These are phyloP conservation scores for Tuber magnatum DNA, from an alignment of 495 filamentous ascomycete genomes.

Conservation along the genomic window DNA sequence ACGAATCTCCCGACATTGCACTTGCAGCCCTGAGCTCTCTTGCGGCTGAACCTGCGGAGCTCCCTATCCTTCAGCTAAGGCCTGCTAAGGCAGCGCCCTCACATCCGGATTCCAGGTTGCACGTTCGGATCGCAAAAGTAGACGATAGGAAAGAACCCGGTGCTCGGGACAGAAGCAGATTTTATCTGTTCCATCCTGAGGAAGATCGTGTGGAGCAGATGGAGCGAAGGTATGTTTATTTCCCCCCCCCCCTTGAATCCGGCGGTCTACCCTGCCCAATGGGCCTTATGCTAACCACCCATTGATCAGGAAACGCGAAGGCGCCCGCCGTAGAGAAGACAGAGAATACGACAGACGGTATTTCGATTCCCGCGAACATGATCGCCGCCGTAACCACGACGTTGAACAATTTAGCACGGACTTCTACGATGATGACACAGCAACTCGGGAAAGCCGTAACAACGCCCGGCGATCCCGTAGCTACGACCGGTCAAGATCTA, in stretches of 20 bases:
- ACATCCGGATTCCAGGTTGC: slow-evolving; percentile 62
- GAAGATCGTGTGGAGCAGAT: slow-evolving; percentile 73
- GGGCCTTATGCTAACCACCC: slow-evolving; percentile 7
- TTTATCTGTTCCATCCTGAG: slow-evolving; percentile 84
- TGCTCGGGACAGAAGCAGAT: slow-evolving; percentile 72
- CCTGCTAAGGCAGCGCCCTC: slow-evolving; percentile 57
- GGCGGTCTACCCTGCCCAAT: background rate
- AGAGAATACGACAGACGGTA: slow-evolving; percentile 32
- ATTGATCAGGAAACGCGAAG: slow-evolving; percentile 27
- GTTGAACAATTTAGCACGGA: slow-evolving; percentile 18
- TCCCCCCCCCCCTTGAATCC: background rate
- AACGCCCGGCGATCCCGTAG: slow-evolving; percentile 15
- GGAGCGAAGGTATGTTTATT: slow-evolving; percentile 36
- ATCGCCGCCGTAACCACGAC: slow-evolving; percentile 29
- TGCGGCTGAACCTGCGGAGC: slow-evolving; percentile 44
- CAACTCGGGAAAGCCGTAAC: slow-evolving; percentile 8
- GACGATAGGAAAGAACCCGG: slow-evolving; percentile 70
- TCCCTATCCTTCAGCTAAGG: slow-evolving; percentile 49
- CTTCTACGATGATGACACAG: slow-evolving; percentile 36
- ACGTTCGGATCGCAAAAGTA: slow-evolving; percentile 65
- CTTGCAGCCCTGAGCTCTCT: slow-evolving; percentile 63
- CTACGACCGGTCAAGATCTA: slow-evolving; percentile 21
- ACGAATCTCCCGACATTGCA: slow-evolving; percentile 62
- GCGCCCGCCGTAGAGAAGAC: slow-evolving; percentile 41
- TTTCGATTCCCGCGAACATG: slow-evolving; percentile 29